A percentile compares a stretch with the other conserved stretches of the same genome.
Evolutionary conservation across 2,329 filamentous ascomycete species (phyloP).

Genomic region (Neobulgaria alba): DNA sequence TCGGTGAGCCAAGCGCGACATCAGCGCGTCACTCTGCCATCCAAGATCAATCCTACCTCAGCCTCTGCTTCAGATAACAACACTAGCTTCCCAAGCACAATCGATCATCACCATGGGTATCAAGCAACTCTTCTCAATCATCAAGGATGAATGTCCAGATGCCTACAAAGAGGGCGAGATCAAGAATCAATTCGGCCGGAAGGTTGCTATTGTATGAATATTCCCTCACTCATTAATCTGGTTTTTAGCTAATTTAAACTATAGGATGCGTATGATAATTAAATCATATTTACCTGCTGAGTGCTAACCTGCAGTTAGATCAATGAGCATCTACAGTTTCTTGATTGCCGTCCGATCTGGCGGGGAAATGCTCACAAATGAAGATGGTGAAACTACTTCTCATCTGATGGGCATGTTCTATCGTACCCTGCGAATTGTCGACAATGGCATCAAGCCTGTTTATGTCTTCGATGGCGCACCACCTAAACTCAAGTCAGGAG

Average conservation of each 20-base stretch:
- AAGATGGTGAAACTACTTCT: slow-evolving; percentile 92
- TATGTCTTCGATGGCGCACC: slow-evolving; percentile 97
- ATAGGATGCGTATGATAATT: slow-evolving; percentile 50
- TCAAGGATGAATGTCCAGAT: slow-evolving; percentile 89
- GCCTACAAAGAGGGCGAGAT: slow-evolving; percentile 95
- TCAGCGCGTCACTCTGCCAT: too few relatives aligned
- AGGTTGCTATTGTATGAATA: slow-evolving; percentile 82
- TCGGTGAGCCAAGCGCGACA: too few relatives aligned
- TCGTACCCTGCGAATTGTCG: slow-evolving; percentile 93
- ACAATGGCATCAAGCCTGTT: slow-evolving; percentile 97
- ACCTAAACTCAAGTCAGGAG: slow-evolving; percentile 94
- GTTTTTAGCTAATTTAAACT: slow-evolving; percentile 11
- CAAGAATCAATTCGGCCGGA: slow-evolving; percentile 97
- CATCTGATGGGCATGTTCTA: slow-evolving; percentile 99
- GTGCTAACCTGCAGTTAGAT: slow-evolving; percentile 41
- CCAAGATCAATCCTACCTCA: too few relatives aligned
- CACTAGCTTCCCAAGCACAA: too few relatives aligned
- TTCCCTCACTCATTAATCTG: slow-evolving; percentile 1
- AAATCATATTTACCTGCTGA: not conserved
- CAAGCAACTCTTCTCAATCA: slow-evolving; percentile 69
- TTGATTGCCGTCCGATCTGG: slow-evolving; percentile 95
- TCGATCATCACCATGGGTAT: slow-evolving; percentile 45
- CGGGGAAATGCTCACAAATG: slow-evolving; percentile 91
- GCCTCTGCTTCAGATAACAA: too few relatives aligned
- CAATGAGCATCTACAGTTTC: slow-evolving; percentile 99